Conservation (phyloP, 2,329 filamentous ascomycete genomes). For the Diaporthe sp. region DNA sequence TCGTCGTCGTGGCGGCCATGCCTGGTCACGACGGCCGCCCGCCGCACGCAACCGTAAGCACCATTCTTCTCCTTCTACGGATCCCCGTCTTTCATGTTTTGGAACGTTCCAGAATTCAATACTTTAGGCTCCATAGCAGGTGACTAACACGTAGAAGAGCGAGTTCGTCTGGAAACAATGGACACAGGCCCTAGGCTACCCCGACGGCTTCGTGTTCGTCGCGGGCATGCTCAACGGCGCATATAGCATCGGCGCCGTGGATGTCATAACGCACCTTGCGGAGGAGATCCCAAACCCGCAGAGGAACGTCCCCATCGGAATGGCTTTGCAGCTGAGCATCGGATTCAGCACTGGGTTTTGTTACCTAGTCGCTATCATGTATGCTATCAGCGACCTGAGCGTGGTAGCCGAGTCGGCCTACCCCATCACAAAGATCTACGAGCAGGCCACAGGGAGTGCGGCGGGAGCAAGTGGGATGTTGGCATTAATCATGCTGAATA, state of each 20-base stretch:
- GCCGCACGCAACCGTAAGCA: slow-evolving; percentile 45
- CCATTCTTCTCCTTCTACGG: too few species aligned
- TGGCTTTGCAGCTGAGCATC: slow-evolving; percentile 60
- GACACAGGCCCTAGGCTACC: slow-evolving; percentile 52
- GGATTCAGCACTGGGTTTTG: slow-evolving; percentile 63
- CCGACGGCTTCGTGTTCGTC: slow-evolving; percentile 53
- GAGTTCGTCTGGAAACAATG: slow-evolving; percentile 54
- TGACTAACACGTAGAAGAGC: too few species aligned
- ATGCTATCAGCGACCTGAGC: slow-evolving; percentile 67
- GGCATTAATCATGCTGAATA: slow-evolving; percentile 50
- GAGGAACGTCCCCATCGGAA: slow-evolving; percentile 63
- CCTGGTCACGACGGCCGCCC: slow-evolving; percentile 46
- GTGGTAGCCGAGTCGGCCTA: slow-evolving; percentile 61
- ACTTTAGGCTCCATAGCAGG: too few species aligned
- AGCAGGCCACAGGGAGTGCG: slow-evolving; percentile 63
- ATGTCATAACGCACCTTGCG: slow-evolving; percentile 72
- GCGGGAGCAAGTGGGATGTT: slow-evolving; percentile 63
- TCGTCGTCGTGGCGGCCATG: slow-evolving; percentile 67
- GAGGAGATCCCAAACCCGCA: slow-evolving; percentile 69
- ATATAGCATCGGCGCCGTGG: slow-evolving; percentile 73
- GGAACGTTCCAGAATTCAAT: too few species aligned
- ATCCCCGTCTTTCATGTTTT: too few species aligned
- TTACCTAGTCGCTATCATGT: slow-evolving; percentile 65
- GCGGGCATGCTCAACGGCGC: slow-evolving; percentile 70
- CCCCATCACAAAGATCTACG: slow-evolving; percentile 75